These are phyloP conservation scores for Penicillium sp. DNA, from an alignment of 2,329 filamentous ascomycete species.

Conservation along the genomic window DNA sequence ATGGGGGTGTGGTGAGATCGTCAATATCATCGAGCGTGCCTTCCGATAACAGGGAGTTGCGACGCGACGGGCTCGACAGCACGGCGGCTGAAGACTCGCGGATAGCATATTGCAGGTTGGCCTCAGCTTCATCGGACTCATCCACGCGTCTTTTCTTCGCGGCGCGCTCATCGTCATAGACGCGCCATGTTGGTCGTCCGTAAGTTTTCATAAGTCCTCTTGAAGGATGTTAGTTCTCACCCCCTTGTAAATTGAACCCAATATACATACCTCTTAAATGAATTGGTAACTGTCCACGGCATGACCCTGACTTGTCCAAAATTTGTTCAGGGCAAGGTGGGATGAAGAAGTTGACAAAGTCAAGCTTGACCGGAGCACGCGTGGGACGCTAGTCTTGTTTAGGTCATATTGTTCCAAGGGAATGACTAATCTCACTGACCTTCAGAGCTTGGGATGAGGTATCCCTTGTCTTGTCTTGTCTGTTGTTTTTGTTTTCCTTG, in stretches of 20 bases:
- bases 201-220: constrained; percentile 53
- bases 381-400: constrained; percentile 29
- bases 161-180: constrained; percentile 48
- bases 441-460: background rate
- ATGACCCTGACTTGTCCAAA: constrained; percentile 35
- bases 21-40: constrained; percentile 42
- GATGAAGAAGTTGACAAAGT: constrained; percentile 9
- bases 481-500: background rate
- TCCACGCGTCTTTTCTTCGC: constrained; percentile 49
- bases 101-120: constrained; percentile 49
- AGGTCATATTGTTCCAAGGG: constrained; percentile 28
- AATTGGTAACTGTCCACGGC: constrained; percentile 54
- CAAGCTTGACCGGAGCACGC: constrained; percentile 22
- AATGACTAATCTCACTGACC: background rate
- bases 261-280: constrained; percentile 47
- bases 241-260: background rate
- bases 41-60: constrained; percentile 48
- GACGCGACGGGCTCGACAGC: constrained; percentile 49
- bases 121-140: constrained; percentile 45
- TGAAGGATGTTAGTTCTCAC: constrained; percentile 19
- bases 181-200: constrained; percentile 49
- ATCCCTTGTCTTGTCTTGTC: too few relatives aligned
- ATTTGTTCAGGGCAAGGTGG: constrained; percentile 3
- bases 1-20: constrained; percentile 52
- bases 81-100: constrained; percentile 49